phyloP scores from a whole-genome alignment of 805 yeast species.

The Metschnikowia matae region DNA sequence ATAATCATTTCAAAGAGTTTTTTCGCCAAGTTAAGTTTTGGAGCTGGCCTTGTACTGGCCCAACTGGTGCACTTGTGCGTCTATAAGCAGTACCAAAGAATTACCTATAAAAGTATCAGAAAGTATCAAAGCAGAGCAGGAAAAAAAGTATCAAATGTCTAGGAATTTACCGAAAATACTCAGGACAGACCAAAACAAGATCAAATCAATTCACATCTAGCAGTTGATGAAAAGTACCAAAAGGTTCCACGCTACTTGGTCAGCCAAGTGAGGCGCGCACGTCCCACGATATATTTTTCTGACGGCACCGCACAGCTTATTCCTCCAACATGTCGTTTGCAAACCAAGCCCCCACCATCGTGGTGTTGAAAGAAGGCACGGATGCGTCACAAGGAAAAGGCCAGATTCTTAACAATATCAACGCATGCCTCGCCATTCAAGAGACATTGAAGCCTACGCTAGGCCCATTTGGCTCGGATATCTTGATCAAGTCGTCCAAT shows the following conservation, averaged over 20 bases:
- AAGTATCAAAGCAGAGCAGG: too few relatives aligned
- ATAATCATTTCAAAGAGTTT: too few relatives aligned
- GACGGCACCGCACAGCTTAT: slow-evolving; percentile 8
- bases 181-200: too few relatives aligned
- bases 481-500: slow-evolving; percentile 74
- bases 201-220: too few relatives aligned
- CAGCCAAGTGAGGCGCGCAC: not conserved
- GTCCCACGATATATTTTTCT: not conserved
- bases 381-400: slow-evolving; percentile 96
- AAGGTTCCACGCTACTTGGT: not conserved
- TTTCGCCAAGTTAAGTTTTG: too few relatives aligned
- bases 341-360: slow-evolving; percentile 96
- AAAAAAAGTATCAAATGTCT: too few relatives aligned
- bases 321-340: slow-evolving; percentile 66
- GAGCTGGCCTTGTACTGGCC: too few relatives aligned
- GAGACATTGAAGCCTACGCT: slow-evolving; percentile 91
- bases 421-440: slow-evolving; percentile 96
- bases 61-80: too few relatives aligned
- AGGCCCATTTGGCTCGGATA: slow-evolving; percentile 97
- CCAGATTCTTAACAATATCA: slow-evolving; percentile 90
- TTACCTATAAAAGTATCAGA: too few relatives aligned
- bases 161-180: too few relatives aligned
- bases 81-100: too few relatives aligned
- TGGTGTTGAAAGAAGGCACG: slow-evolving; percentile 96
- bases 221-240: too few relatives aligned